A percentile compares a stretch with the other conserved stretches of the same genome.
These are phyloP conservation scores for Irpex rosettiformis DNA, from an alignment of 1,284 basidiomycete genomes.

Conservation along the genomic window DNA sequence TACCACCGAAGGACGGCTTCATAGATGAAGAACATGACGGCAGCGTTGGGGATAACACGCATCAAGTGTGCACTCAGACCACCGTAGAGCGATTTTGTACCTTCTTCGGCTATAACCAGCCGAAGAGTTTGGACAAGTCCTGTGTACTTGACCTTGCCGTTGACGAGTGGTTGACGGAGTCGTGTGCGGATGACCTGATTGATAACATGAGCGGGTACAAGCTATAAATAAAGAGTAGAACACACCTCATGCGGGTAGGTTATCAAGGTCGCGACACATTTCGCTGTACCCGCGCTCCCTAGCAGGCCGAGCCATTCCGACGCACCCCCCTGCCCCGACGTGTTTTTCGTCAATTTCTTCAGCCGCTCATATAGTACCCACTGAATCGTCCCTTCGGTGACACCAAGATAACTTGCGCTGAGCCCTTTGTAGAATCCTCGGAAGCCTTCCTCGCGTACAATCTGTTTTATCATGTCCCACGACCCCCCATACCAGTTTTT, in stretches of 20 bases:
- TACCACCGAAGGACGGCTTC: slow-evolving; percentile 70
- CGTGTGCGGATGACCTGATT: slow-evolving; percentile 85
- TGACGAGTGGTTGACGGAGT: slow-evolving; percentile 78
- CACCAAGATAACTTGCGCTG: slow-evolving; percentile 93
- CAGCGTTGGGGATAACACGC: slow-evolving; percentile 96
- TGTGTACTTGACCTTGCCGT: slow-evolving; percentile 81
- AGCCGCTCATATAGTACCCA: slow-evolving; percentile 95
- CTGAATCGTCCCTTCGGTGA: slow-evolving; percentile 96
- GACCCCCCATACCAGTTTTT: slow-evolving; percentile 48
- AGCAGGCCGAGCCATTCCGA: slow-evolving; percentile 79
- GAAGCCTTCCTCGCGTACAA: slow-evolving; percentile 80
- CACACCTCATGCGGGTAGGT: slow-evolving; percentile 96
- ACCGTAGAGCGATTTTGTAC: slow-evolving; percentile 82
- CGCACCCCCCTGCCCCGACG: slow-evolving; percentile 52
- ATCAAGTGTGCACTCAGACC: slow-evolving; percentile 94
- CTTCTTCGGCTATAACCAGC: slow-evolving; percentile 89
- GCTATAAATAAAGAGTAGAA: too few relatives aligned
- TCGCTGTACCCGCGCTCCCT: slow-evolving; percentile 90
- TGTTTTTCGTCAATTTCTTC: slow-evolving; percentile 57
- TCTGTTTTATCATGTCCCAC: slow-evolving; percentile 64
- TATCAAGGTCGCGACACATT: slow-evolving; percentile 89
- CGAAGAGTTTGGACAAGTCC: slow-evolving; percentile 85
- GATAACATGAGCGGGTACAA: slow-evolving; percentile 2
- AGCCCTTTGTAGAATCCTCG: slow-evolving; percentile 93
- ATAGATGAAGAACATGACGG: slow-evolving; percentile 92